A percentile compares a stretch with the other conserved stretches of the same genome.
Evolutionary conservation across 139 green algal genomes (phyloP).

Genomic region (Diplosphaera chodatii): DNA sequence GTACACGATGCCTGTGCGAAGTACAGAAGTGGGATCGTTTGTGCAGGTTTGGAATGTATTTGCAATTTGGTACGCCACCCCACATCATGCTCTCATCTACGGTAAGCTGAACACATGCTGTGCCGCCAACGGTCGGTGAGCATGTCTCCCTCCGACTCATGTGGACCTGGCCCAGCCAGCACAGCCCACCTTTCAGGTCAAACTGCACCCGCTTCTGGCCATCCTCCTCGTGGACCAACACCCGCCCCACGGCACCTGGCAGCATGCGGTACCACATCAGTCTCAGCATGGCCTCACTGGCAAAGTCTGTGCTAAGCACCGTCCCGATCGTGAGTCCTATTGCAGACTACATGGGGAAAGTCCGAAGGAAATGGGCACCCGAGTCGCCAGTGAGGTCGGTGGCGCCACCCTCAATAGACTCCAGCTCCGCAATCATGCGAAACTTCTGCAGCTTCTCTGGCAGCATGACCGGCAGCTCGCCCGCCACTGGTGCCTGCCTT

Average conservation of each 20-base stretch:
- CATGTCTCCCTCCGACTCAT: too few species aligned
- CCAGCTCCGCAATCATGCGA: slow-evolving; percentile 17
- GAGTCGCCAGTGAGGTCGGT: slow-evolving; percentile 26
- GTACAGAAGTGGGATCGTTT: too few species aligned
- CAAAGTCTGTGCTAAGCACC: too few species aligned
- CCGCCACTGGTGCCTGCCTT: background rate
- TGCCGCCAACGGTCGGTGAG: too few species aligned
- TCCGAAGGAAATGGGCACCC: too few species aligned
- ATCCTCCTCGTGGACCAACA: background rate
- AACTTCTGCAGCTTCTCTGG: slow-evolving; percentile 10
- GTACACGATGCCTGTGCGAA: slow-evolving; percentile 17
- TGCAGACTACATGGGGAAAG: too few species aligned
- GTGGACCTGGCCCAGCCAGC: too few species aligned
- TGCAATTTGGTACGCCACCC: background rate
- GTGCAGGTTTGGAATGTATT: background rate
- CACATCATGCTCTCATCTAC: background rate
- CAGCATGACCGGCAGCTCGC: slow-evolving; percentile 12
- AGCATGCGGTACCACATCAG: background rate
- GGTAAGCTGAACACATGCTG: too few species aligned
- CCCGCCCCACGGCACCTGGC: slow-evolving; percentile 9
- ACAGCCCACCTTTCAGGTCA: slow-evolving; percentile 18
- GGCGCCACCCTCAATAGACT: slow-evolving; percentile 6
- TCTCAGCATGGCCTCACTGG: too few species aligned
- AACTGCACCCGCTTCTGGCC: slow-evolving; percentile 1
- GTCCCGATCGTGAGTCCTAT: too few species aligned